These are phyloP conservation scores for Fraxinus anomala DNA, from an alignment of 257 asterid species.

Conservation along the genomic window DNA sequence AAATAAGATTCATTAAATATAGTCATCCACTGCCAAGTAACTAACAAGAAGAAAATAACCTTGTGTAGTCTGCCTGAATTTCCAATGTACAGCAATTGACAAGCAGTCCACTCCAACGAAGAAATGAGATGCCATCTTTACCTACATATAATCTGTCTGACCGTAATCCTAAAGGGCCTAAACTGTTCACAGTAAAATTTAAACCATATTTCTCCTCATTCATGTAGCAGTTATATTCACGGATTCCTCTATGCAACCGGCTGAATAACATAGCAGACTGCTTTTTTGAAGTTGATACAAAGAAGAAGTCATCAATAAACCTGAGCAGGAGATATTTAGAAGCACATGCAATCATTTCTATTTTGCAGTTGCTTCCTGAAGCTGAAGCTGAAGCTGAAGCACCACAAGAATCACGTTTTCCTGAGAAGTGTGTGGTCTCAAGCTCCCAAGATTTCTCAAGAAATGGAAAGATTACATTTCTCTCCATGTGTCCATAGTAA, in stretches of 20 bases:
- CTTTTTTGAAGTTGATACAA: conserved; percentile 74
- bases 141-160: conserved; percentile 57
- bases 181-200: conserved; percentile 51
- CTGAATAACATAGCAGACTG: conserved; percentile 76
- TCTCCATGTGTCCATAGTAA: conserved; percentile 86
- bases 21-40: conserved; percentile 4
- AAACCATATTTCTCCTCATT: conserved; percentile 71
- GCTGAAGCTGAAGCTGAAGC: conserved; percentile 30
- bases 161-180: conserved; percentile 18
- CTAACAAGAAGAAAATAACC: conserved; percentile 43
- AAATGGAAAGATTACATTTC: conserved; percentile 61
- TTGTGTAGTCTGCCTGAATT: conserved; percentile 91
- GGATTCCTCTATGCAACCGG: conserved; percentile 69
- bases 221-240: conserved; percentile 80
- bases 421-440: conserved; percentile 22
- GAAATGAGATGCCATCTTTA: conserved; percentile 73
- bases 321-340: conserved; percentile 65
- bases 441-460: conserved; percentile 50
- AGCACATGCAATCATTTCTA: conserved; percentile 24
- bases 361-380: conserved; percentile 22
- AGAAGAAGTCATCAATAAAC: conserved; percentile 77
- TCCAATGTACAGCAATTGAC: conserved; percentile 76
- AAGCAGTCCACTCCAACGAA: conserved; percentile 89
- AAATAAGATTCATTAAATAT: not conserved
- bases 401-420: conserved; percentile 20